phyloP scores from a whole-genome alignment of 2,329 filamentous ascomycete genomes.

The Pezicula rhizophila region DNA sequence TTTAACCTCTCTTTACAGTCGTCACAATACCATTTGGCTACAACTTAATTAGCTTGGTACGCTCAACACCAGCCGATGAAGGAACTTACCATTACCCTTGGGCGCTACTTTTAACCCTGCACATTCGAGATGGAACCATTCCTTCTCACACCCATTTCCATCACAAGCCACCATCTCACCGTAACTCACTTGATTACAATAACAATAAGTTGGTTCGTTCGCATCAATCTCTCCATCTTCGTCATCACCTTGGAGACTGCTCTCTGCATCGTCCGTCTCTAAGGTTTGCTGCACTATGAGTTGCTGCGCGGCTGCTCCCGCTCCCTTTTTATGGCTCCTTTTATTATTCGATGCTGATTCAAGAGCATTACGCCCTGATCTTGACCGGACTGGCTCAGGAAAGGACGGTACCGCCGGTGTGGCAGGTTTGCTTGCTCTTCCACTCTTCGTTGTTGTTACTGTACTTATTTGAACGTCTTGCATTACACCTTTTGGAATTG shows the following conservation, averaged over 20 bases:
- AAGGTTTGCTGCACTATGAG: slow-evolving; percentile 27
- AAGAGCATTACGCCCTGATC: slow-evolving; percentile 43
- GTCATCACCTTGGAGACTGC: slow-evolving; percentile 38
- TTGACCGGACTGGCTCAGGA: slow-evolving; percentile 46
- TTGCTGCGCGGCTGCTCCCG: slow-evolving; percentile 28
- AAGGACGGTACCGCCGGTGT: slow-evolving; percentile 56
- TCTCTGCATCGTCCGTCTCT: slow-evolving; percentile 39
- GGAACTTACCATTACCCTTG: slow-evolving; percentile 41
- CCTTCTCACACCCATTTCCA: slow-evolving; percentile 62
- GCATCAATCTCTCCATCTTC: slow-evolving; percentile 58
- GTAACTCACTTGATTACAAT: slow-evolving; percentile 74
- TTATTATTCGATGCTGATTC: slow-evolving; percentile 32
- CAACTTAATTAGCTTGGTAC: not conserved
- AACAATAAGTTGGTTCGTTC: slow-evolving; percentile 71
- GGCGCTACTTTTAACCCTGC: slow-evolving; percentile 74
- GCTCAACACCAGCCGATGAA: not conserved
- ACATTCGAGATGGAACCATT: slow-evolving; percentile 82
- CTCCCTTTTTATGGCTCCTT: slow-evolving; percentile 55
- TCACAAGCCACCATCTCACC: slow-evolving; percentile 83
- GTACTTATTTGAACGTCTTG: slow-evolving; percentile 29
- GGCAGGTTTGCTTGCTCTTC: slow-evolving; percentile 60
- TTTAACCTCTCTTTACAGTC: slow-evolving; percentile 26
- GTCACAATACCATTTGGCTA: slow-evolving; percentile 28
- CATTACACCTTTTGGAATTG: slow-evolving; percentile 17
- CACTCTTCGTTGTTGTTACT: slow-evolving; percentile 51